Evolutionary conservation across 208 protist genomes (phyloP).

Genomic region (Acanthamoeba sp.): DNA sequence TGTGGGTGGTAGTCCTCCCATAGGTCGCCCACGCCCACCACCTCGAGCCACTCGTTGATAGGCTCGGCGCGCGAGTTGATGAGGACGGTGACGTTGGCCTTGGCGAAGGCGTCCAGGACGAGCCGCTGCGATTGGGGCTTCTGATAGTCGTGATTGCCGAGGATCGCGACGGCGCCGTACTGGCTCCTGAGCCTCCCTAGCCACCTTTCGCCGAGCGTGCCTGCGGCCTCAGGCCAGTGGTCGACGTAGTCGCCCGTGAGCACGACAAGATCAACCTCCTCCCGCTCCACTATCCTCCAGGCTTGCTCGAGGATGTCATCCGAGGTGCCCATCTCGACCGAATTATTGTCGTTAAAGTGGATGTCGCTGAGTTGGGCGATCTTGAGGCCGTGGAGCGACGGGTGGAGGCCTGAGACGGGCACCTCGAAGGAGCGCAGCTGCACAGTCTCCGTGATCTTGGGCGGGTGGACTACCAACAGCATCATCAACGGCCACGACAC

Average conservation of each 20-base stretch:
- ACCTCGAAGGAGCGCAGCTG: constrained; percentile 4
- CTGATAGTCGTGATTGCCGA: constrained; percentile 74
- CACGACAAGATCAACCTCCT: constrained; percentile 56
- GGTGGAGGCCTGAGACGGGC: not conserved
- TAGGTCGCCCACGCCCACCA: constrained; percentile 38
- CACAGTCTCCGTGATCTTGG: not conserved
- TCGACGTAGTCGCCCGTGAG: constrained; percentile 75
- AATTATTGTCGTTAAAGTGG: constrained; percentile 65
- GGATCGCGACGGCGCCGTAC: constrained; percentile 65
- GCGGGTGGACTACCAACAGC: no score
- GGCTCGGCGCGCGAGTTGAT: constrained; percentile 31
- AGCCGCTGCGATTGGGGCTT: constrained; percentile 16
- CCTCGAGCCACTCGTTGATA: constrained; percentile 73
- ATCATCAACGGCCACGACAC: no score
- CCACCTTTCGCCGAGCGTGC: not conserved
- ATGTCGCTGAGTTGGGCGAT: constrained; percentile 47
- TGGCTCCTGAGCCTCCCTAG: not conserved
- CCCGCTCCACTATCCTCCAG: not conserved
- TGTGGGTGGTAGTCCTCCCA: constrained; percentile 61
- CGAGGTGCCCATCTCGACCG: not conserved
- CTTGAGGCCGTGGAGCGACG: constrained; percentile 59
- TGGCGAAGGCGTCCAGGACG: constrained; percentile 44
- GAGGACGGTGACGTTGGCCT: not conserved
- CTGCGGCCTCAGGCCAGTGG: constrained; percentile 12
- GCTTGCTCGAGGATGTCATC: constrained; percentile 14